phyloP scores from a whole-genome alignment of 495 filamentous ascomycete genomes.

The Hypoxylon crocopeplum region DNA sequence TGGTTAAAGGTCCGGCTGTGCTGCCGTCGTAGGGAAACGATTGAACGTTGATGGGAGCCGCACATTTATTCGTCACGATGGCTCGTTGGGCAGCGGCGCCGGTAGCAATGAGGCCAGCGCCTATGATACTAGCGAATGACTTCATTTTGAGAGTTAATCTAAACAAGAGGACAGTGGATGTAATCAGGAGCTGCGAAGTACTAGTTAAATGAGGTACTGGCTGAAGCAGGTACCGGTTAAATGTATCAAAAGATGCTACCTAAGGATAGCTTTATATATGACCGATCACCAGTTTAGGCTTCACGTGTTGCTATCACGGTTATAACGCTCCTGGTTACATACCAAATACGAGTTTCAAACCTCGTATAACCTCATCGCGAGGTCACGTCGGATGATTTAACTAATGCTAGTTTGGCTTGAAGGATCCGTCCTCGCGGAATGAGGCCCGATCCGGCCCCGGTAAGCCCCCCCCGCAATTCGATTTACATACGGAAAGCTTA shows the following conservation, averaged over 20 bases:
- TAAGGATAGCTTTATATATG: not conserved
- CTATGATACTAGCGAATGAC: slow-evolving; percentile 26
- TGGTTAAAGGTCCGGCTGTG: slow-evolving; percentile 26
- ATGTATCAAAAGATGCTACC: not conserved
- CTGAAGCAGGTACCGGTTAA: not conserved
- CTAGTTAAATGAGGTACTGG: too few relatives aligned
- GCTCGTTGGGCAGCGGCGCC: slow-evolving; percentile 37
- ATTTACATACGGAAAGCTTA: too few relatives aligned
- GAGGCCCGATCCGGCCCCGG: too few relatives aligned
- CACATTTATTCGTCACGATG: slow-evolving; percentile 38
- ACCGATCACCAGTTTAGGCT: not conserved
- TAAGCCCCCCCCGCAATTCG: too few relatives aligned
- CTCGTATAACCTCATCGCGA: too few relatives aligned
- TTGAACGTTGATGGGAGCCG: slow-evolving; percentile 32
- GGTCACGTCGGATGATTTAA: too few relatives aligned
- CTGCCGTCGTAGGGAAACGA: slow-evolving; percentile 41
- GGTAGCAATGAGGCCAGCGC: slow-evolving; percentile 31
- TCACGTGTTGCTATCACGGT: slow-evolving; percentile 9
- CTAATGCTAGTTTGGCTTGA: too few relatives aligned
- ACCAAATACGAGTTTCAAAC: slow-evolving; percentile 40
- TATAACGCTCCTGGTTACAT: slow-evolving; percentile 11
- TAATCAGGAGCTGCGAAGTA: slow-evolving; percentile 10
- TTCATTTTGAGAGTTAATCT: slow-evolving; percentile 24
- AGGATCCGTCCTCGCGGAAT: too few relatives aligned
- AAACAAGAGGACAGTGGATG: not conserved